phyloP scores from a whole-genome alignment of 2,329 filamentous ascomycete species.

The Xylaria sp. region DNA sequence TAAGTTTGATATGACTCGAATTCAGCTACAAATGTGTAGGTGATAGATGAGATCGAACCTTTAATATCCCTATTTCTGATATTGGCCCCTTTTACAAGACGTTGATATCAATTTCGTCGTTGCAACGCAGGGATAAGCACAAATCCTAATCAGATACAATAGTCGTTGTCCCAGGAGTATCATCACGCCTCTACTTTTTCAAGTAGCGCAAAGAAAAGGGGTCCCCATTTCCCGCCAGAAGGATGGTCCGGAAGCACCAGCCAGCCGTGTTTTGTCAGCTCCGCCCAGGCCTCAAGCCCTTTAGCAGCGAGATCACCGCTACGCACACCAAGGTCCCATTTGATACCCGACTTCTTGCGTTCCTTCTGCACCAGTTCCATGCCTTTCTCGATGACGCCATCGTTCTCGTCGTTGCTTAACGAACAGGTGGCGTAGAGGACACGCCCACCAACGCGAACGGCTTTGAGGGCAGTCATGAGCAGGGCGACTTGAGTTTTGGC shows the following conservation, averaged over 20 bases:
- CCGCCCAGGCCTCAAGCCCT: conserved; percentile 45
- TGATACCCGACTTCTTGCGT: conserved; percentile 49
- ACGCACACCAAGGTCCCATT: conserved; percentile 49
- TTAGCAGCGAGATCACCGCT: conserved; percentile 40
- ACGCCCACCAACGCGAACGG: conserved; percentile 50
- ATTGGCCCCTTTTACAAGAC: background rate
- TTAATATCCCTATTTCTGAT: background rate
- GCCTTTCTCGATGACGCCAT: conserved; percentile 53
- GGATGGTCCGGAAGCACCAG: conserved; percentile 55
- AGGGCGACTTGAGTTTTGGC: conserved; percentile 51
- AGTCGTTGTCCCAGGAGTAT: background rate
- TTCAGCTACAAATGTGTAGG: background rate
- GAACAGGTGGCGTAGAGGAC: conserved; percentile 57
- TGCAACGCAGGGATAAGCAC: background rate
- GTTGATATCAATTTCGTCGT: background rate
- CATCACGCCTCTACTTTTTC: conserved; percentile 49
- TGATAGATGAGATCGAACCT: background rate
- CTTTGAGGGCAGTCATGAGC: conserved; percentile 52
- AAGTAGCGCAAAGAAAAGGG: conserved; percentile 54
- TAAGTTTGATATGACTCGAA: background rate
- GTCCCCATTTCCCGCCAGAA: conserved; percentile 52
- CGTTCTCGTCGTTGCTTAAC: conserved; percentile 54
- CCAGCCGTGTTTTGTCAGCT: conserved; percentile 53
- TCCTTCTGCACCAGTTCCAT: conserved; percentile 52
- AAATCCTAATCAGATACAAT: background rate